These are phyloP conservation scores for Ganoderma leucocontextum DNA, from an alignment of 1,284 basidiomycete genomes.

Conservation along the genomic window DNA sequence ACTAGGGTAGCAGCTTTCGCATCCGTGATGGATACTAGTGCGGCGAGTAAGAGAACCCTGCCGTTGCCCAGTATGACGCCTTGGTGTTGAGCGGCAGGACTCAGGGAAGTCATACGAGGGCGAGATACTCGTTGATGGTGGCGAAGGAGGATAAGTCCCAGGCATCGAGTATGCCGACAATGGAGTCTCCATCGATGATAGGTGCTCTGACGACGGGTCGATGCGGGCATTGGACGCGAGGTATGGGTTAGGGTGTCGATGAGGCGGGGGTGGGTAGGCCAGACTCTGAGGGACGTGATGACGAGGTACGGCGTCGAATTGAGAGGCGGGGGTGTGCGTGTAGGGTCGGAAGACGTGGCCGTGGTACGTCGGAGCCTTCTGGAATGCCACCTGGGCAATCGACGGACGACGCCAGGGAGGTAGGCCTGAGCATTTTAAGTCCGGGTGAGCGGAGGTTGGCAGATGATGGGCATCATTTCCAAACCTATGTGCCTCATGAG, in stretches of 20 bases:
- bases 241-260: neutral
- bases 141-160: neutral
- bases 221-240: neutral
- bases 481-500: neutral
- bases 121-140: neutral
- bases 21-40: neutral
- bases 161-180: neutral
- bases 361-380: neutral
- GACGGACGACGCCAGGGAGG: constrained; percentile 20
- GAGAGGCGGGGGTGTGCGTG: too few species aligned
- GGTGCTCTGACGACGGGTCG: neutral
- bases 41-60: neutral
- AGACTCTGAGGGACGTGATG: neutral
- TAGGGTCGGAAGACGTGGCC: neutral
- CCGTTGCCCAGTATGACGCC: neutral
- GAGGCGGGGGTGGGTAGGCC: neutral
- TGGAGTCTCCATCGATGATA: neutral
- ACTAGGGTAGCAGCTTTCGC: neutral
- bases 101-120: neutral
- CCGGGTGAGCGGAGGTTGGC: neutral
- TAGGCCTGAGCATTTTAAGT: neutral
- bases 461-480: too few species aligned
- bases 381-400: constrained; percentile 6
- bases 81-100: neutral
- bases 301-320: neutral